Conservation (phyloP, 148 eudicot genomes). For the Euryodendron excelsum region DNA sequence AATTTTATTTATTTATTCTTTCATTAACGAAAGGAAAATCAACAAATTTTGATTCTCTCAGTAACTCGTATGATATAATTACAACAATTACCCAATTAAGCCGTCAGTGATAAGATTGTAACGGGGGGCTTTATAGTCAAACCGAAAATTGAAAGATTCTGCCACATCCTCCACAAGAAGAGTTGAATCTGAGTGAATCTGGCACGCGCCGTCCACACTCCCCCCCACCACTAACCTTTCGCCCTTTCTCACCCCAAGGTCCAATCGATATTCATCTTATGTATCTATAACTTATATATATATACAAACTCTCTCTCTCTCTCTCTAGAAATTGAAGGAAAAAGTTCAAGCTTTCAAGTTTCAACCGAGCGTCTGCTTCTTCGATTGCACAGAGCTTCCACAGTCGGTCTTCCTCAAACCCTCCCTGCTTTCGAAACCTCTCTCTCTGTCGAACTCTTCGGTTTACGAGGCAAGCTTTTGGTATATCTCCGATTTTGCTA, state of each 20-base stretch:
- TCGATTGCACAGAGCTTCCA: not conserved
- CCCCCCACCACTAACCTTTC: no score
- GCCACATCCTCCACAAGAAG: not conserved
- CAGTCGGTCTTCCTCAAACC: not conserved
- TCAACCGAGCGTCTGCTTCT: not conserved
- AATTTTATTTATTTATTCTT: no score
- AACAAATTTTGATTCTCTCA: no score
- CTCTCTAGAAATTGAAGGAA: no score
- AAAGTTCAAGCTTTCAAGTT: no score
- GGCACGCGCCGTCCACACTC: slow-evolving; percentile 16
- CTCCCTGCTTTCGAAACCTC: not conserved
- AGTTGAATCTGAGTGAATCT: slow-evolving; percentile 34
- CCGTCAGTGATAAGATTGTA: no score
- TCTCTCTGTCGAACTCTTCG: not conserved
- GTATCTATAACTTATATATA: no score
- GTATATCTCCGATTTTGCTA: not conserved
- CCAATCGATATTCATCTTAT: no score
- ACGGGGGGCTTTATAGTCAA: not conserved
- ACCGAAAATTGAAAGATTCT: not conserved
- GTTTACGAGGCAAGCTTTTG: not conserved
- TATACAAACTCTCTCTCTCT: not conserved
- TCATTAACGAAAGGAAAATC: no score
- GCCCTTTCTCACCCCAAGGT: not conserved
- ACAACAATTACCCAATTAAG: no score
- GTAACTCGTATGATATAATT: no score